Evolutionary conservation across 2,329 filamentous ascomycete species (phyloP), one percentile per base, ranked within the genome.

Genomic region (Arthrobotrys pseudoclavata): DNA sequence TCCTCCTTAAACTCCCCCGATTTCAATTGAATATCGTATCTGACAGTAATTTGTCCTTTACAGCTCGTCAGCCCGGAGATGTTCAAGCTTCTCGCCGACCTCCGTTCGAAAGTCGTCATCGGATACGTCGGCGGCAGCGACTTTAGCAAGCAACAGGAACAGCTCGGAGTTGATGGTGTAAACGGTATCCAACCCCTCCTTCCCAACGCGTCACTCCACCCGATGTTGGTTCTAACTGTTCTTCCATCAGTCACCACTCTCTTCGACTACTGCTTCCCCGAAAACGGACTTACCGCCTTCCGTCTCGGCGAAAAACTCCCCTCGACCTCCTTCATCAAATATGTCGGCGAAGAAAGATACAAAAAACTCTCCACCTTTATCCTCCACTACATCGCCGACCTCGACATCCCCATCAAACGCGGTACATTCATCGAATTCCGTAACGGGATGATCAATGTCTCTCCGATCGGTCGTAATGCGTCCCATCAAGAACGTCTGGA

Each of bases 231-330:
- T 26, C 55, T 60, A 60, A 24, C 18, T 37, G 0, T 12, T 31
- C 42, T 13, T 20, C 42, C 3, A 31, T 31, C 12, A 81, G 95
- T 98, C 79, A 94, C 90, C 64, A 87, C 89, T 79, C 90, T 98
- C 82, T 99, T 99, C 87, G 96, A 99, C 87, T 99, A 93, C 86
- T 96, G 92, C 89, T 99, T 99, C 86, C 87, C 94, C 75, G 96
- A 99, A 87, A 99, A 99, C 86, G 96, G 96, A 10, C 89, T 99
- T 81, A 96, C 92, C 1, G 96, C 95, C 50, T 97, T 88, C 87
- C 93, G 94, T 83, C 86, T 94, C 82, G 96, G 95, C 82, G 85
- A 90, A 83, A 87, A 88, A 69, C 89, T 98, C 72, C 87, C 91
- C 0, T 90, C 89, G 82, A 91, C 91, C 85, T 93, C 89, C 85